Evolutionary conservation across 2,329 filamentous ascomycete species (phyloP).

Genomic region (Stachybotrys chlorohalonatus): DNA sequence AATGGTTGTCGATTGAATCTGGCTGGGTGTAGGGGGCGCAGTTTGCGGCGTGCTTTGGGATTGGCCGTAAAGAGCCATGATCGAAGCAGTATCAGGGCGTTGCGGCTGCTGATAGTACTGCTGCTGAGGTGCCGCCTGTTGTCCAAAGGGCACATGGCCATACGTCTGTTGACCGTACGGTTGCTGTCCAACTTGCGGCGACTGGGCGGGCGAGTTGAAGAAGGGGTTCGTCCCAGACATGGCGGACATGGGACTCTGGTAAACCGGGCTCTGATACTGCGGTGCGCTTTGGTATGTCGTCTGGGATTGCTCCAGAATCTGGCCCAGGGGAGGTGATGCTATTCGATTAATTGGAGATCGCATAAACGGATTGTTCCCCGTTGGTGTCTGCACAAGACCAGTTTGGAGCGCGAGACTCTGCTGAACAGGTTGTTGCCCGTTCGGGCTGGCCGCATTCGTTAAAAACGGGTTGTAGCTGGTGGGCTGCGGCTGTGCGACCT

Average conservation of each 20-base stretch:
- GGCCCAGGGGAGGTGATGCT: conserved; percentile 38
- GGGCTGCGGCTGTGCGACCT: conserved; percentile 25
- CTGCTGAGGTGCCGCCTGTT: conserved; percentile 8
- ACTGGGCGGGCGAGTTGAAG: conserved; percentile 18
- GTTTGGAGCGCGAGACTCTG: conserved; percentile 32
- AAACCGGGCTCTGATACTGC: conserved; percentile 23
- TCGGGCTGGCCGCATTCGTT: conserved; percentile 20
- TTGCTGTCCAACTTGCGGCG: conserved; percentile 15
- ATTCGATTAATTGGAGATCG: conserved; percentile 38
- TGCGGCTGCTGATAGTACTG: conserved; percentile 31
- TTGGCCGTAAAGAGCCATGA: conserved; percentile 57
- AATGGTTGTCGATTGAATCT: conserved; percentile 18
- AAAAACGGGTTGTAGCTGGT: conserved; percentile 46
- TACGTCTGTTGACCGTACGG: conserved; percentile 12
- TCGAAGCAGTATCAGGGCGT: conserved; percentile 61
- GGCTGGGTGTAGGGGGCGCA: conserved; percentile 28
- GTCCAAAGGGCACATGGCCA: background rate
- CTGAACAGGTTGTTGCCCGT: conserved; percentile 9
- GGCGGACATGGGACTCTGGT: conserved; percentile 10
- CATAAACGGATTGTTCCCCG: conserved; percentile 38
- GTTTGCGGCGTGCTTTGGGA: conserved; percentile 37
- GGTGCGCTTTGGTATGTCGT: conserved; percentile 27
- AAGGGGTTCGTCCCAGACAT: conserved; percentile 27
- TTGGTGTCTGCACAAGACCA: conserved; percentile 13
- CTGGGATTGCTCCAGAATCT: conserved; percentile 44